Evolutionary conservation across 305 asterid species (phyloP), one percentile per base, ranked within the genome.

Genomic region (Fraxinus albicans): DNA sequence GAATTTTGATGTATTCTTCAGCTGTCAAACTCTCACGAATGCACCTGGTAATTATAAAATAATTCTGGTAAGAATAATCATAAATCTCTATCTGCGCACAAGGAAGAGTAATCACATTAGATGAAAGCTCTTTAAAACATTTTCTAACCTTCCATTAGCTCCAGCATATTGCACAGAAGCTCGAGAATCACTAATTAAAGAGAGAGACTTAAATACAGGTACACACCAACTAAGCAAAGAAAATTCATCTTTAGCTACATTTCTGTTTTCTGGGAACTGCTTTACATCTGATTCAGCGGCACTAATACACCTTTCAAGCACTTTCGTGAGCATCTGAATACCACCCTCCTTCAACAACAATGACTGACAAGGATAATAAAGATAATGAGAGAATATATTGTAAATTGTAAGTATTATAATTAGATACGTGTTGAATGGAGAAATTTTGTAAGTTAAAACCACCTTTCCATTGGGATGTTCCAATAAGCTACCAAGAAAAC

Each of bases 391-490:
- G 53, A 82, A 83, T 82, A 73, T 34, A 65, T 79, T 53, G 53
- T 23, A 76, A 60, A 77, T 53, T 33, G n/a, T 77, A 47, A 79
- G 65, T 84, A 80, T 63, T 77, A 65, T 50, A 67, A 40, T 58
- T 53, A 36, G 79, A 38, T 72, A 63, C 8, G 42, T 23, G 79
- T 40, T 81, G 40, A 60, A 82, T 10, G 63, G 79, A 72, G 72
- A 63, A 82, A 76, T 77, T 78, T 13, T 35, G 36, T 29, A 82
- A 77, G 67, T 80, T 19, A 69, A 83, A 63, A 44, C 79, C 78
- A 96, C 99, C 98, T 96, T 94, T 47, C 98, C 97, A 88, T 87
- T 86, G 69, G 98, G 98, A 87, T 96, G 99, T 87, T 96, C 98
- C 91, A 93, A 83, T 78, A 94, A 88, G 87, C 91, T 86, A 78